Conservation (phyloP, 1,284 basidiomycete genomes). For the Cerioporus squamosus region DNA sequence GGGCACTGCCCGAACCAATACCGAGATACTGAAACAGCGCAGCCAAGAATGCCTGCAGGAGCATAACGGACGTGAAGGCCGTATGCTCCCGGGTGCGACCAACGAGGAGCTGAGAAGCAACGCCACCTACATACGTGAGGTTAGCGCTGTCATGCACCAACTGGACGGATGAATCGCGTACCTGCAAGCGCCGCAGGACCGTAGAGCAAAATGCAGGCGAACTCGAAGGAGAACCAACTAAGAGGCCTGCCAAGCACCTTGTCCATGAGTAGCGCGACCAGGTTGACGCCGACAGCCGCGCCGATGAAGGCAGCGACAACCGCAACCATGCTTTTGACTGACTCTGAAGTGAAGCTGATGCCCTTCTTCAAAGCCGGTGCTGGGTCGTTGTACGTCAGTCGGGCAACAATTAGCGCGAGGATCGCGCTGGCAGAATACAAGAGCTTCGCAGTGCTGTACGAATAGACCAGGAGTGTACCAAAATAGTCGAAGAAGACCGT, state of each 20-base stretch:
- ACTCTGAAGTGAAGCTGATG: constrained; percentile 41
- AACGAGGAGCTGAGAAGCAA: constrained; percentile 63
- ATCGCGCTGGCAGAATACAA: constrained; percentile 63
- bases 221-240: constrained; percentile 84
- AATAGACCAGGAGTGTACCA: constrained; percentile 75
- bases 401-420: constrained; percentile 51
- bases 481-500: constrained; percentile 83
- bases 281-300: constrained; percentile 70
- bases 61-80: constrained; percentile 63
- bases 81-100: constrained; percentile 61
- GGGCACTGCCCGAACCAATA: constrained; percentile 72
- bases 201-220: constrained; percentile 77
- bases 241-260: constrained; percentile 66
- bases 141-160: too few relatives aligned
- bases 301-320: constrained; percentile 57
- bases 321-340: constrained; percentile 47
- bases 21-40: constrained; percentile 60
- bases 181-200: constrained; percentile 76
- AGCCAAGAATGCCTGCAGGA: constrained; percentile 60
- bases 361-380: constrained; percentile 41
- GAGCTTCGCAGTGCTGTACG: constrained; percentile 72
- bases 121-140: constrained; percentile 48
- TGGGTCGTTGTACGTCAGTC: constrained; percentile 37
- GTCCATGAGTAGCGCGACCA: constrained; percentile 76
- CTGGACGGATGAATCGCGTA: constrained; percentile 33